Percentiles rank a stretch among this genome's conserved stretches.
Evolutionary conservation across 441 rosid species (phyloP).

Genomic region (Brassica hybrid): DNA sequence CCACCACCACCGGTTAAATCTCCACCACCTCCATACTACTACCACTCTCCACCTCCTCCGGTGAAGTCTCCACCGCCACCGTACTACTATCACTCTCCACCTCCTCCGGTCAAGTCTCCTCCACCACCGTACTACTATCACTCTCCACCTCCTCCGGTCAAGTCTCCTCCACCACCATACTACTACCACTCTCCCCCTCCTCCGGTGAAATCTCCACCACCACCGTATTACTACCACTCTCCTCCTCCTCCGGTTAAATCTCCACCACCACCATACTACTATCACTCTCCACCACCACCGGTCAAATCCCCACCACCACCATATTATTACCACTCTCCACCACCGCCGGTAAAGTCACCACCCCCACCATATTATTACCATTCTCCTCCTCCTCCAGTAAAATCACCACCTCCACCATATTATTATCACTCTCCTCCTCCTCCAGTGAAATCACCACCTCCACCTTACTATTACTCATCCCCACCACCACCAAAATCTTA

Average conservation of each 20-base stretch:
- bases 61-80: conserved; percentile 37
- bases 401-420: conserved; percentile 45
- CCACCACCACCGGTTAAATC: conserved; percentile 53
- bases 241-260: too few relatives aligned
- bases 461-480: conserved; percentile 10
- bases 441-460: conserved; percentile 34
- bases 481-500: conserved; percentile 22
- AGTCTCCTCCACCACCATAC: too few relatives aligned
- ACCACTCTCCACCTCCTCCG: conserved; percentile 52
- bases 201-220: too few relatives aligned
- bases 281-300: too few relatives aligned
- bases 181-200: too few relatives aligned
- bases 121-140: too few relatives aligned
- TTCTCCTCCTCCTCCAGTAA: conserved; percentile 43
- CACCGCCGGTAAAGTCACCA: conserved; percentile 34
- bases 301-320: too few relatives aligned
- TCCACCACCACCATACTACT: too few relatives aligned
- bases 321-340: too few relatives aligned
- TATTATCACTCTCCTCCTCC: conserved; percentile 54
- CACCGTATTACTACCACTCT: too few relatives aligned
- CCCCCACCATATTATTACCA: conserved; percentile 52
- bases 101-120: conserved; percentile 32
- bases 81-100: conserved; percentile 47
- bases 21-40: conserved; percentile 46
- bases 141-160: too few relatives aligned